phyloP scores from a whole-genome alignment of 805 yeast species.

The Ogataea philodendri region DNA sequence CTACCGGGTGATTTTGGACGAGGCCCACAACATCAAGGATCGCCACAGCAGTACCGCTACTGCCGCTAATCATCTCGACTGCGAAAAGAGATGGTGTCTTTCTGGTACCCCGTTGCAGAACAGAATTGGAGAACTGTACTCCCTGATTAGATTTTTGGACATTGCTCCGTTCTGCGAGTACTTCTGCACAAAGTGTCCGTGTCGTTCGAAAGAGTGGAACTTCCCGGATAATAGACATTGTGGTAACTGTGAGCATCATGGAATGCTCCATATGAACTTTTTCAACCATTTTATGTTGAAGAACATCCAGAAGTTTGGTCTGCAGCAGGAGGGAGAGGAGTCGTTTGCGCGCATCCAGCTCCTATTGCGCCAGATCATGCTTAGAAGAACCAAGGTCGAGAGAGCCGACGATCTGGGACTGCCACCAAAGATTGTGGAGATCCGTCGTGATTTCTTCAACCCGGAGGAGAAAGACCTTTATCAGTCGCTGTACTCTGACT shows the following conservation, averaged over 20 bases:
- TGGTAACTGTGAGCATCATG: slow-evolving; percentile 83
- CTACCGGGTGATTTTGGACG: slow-evolving; percentile 87
- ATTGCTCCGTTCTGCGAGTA: slow-evolving; percentile 85
- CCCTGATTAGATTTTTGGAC: slow-evolving; percentile 80
- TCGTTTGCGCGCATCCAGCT: slow-evolving; percentile 77
- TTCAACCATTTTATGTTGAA: slow-evolving; percentile 95
- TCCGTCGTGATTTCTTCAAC: slow-evolving; percentile 83
- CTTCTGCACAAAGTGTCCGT: slow-evolving; percentile 90
- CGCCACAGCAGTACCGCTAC: slow-evolving; percentile 90
- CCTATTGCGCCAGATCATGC: slow-evolving; percentile 76
- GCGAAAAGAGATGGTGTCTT: slow-evolving; percentile 83
- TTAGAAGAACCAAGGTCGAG: slow-evolving; percentile 92
- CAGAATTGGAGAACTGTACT: slow-evolving; percentile 94
- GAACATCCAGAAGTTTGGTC: slow-evolving; percentile 84
- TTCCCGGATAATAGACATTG: slow-evolving; percentile 83
- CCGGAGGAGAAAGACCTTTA: slow-evolving; percentile 94
- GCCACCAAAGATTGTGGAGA: slow-evolving; percentile 93
- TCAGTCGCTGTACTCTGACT: slow-evolving; percentile 81
- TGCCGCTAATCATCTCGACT: slow-evolving; percentile 74
- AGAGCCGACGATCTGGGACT: slow-evolving; percentile 96
- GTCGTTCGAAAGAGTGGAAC: slow-evolving; percentile 79
- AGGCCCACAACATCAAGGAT: slow-evolving; percentile 97
- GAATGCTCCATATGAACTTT: slow-evolving; percentile 93
- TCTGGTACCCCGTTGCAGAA: slow-evolving; percentile 97
- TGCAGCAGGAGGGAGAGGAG: slow-evolving; percentile 73